Percentiles rank a stretch among this genome's conserved stretches.
Conservation (phyloP, 768 basidiomycete species). For the Gloeophyllum trabeum region DNA sequence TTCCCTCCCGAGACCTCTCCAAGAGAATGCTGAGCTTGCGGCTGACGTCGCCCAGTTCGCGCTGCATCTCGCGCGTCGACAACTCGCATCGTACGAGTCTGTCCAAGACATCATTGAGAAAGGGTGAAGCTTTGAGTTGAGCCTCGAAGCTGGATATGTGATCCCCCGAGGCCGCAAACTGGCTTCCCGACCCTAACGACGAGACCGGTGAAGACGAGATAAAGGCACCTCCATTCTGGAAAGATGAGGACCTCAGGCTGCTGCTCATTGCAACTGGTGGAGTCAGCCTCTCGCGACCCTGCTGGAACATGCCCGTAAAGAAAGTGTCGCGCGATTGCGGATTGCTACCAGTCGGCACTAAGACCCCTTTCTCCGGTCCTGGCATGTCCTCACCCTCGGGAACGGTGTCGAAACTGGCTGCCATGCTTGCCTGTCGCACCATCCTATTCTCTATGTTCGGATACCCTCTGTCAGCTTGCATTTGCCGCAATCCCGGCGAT, state of each 20-base stretch:
- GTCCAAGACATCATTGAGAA: constrained; percentile 67
- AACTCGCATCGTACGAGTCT: constrained; percentile 65
- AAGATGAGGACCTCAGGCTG: constrained; percentile 27
- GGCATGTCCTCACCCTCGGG: constrained; percentile 45
- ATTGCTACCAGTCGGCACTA: constrained; percentile 7
- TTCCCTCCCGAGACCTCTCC: constrained; percentile 41
- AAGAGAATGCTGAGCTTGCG: constrained; percentile 71
- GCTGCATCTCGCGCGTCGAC: constrained; percentile 59
- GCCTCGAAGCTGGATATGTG: constrained; percentile 45
- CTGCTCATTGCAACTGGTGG: constrained; percentile 31
- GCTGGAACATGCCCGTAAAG: constrained; percentile 25
- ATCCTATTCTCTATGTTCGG: constrained; percentile 19
- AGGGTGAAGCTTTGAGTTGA: constrained; percentile 65
- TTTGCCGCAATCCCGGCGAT: constrained; percentile 35
- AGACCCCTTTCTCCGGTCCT: constrained; percentile 18
- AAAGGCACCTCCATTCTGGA: constrained; percentile 32
- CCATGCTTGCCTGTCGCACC: constrained; percentile 35
- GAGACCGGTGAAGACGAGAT: constrained; percentile 69
- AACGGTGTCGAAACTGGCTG: constrained; percentile 39
- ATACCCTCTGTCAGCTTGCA: constrained; percentile 33
- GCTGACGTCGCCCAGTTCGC: constrained; percentile 61
- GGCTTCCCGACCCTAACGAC: constrained; percentile 66
- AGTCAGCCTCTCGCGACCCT: constrained; percentile 28
- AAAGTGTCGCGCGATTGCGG: constrained; percentile 10
- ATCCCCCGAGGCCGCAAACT: constrained; percentile 39